Evolutionary conservation across 164 flowering plant species (phyloP).

Genomic region (Piper betle): DNA sequence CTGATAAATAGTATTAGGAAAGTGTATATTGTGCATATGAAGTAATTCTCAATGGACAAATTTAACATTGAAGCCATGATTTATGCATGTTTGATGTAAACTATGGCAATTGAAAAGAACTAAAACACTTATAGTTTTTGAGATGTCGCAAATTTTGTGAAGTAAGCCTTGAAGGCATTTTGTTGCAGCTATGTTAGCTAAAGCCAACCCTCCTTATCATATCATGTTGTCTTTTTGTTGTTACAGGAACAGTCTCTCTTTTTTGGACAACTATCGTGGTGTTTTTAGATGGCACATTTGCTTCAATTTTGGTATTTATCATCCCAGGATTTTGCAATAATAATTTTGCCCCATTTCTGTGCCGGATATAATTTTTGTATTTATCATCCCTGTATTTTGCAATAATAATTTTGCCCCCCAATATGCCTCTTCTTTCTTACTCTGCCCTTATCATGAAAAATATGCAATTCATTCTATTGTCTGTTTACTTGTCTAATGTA

Average conservation of each 20-base stretch:
- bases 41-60: not conserved
- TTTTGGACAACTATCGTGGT: conserved; percentile 74
- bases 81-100: conserved; percentile 1
- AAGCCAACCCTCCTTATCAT: not conserved
- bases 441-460: too few relatives aligned
- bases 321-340: not conserved
- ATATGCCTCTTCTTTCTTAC: too few relatives aligned
- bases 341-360: not conserved
- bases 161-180: too few relatives aligned
- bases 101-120: too few relatives aligned
- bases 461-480: too few relatives aligned
- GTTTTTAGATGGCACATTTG: conserved; percentile 97
- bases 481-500: too few relatives aligned
- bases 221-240: conserved; percentile 5
- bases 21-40: too few relatives aligned
- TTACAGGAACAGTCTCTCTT: conserved; percentile 53
- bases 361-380: not conserved
- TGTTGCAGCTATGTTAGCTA: not conserved
- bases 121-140: too few relatives aligned
- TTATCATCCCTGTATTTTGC: too few relatives aligned
- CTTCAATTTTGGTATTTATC: conserved; percentile 77
- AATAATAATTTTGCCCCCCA: too few relatives aligned
- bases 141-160: too few relatives aligned
- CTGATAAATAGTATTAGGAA: too few relatives aligned
- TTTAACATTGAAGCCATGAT: not conserved